phyloP scores from a whole-genome alignment of 2,329 filamentous ascomycete species.

The Fusarium sp. region DNA sequence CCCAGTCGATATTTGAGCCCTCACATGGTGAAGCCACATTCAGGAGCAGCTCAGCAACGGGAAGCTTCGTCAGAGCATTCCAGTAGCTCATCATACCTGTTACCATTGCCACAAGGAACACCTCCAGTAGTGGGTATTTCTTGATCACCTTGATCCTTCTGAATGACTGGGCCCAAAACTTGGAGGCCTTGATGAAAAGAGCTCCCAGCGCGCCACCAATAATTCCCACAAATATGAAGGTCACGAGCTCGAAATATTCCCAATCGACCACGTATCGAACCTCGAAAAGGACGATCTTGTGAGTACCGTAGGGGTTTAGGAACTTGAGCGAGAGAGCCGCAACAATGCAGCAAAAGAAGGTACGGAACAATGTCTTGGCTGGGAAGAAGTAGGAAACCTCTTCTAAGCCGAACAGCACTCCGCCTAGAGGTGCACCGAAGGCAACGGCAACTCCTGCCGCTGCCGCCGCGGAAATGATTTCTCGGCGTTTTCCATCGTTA shows the following conservation, averaged over 20 bases:
- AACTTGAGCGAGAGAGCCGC: conserved; percentile 94
- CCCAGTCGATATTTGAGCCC: conserved; percentile 72
- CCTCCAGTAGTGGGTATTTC: conserved; percentile 85
- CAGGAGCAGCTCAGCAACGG: conserved; percentile 90
- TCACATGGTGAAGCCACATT: conserved; percentile 92
- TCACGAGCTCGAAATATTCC: conserved; percentile 90
- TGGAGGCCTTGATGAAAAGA: conserved; percentile 95
- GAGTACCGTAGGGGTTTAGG: conserved; percentile 93
- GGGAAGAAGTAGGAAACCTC: conserved; percentile 98
- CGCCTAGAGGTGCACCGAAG: conserved; percentile 88
- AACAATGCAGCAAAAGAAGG: conserved; percentile 97
- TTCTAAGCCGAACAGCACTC: conserved; percentile 92
- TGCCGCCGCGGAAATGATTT: conserved; percentile 92
- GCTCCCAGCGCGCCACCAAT: conserved; percentile 88
- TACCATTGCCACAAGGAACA: conserved; percentile 85
- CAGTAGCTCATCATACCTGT: conserved; percentile 92
- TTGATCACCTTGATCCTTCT: conserved; percentile 86
- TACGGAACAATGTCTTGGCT: conserved; percentile 95
- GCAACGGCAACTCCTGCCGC: conserved; percentile 94
- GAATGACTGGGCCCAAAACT: conserved; percentile 90
- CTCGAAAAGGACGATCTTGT: conserved; percentile 97
- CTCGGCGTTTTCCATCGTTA: conserved; percentile 94
- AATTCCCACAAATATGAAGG: conserved; percentile 88
- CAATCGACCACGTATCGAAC: conserved; percentile 92
- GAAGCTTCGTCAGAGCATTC: conserved; percentile 90